Base-by-base conservation (phyloP, 169 alveolate species). In the Plasmodium blacklocki region DNA sequence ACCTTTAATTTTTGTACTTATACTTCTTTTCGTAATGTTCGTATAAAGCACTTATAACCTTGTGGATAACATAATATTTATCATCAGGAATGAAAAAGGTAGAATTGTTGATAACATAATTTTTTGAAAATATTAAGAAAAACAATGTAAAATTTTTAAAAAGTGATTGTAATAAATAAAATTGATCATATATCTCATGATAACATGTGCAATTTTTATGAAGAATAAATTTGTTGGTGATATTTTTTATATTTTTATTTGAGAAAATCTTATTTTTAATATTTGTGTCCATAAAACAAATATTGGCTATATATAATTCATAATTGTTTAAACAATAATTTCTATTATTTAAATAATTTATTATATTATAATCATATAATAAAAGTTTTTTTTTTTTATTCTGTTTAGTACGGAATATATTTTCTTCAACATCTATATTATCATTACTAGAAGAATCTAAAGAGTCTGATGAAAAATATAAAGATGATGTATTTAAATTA, bases 271-370 rank as follows among this genome's bases (percentile, higher is more conserved):
- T 7, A 29, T 43, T 73, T 47, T 62, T 62, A 11, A 86, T 18
- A 18, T 58, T n/a, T 19, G 71, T 56, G 39, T 72, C 45, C 3
- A 86, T 2, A 71, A 86, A 86, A 14, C 86, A 49, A 19, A 60
- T 56, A 43, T 86, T 72, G 8, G 64, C 92, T 60, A 86, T 52
- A 47, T 59, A 86, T 32, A 86, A 32, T 54, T 86, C 72, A 73
- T 71, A 72, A 72, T 72, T 86, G 43, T 50, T 86, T 59, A 86
- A n/a, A 58, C 71, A 60, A 47, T 59, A 19, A 60, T 43, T 32
- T 54, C 72, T 72, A 73, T 29, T 71, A 45, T 70, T 86, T 39
- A 86, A 49, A 86, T 86, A 86, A 64, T 86, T 86, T 19, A 86
- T 19, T 58, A 86, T 3, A 15, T 58, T 73, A 49, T 43, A 62